Evolutionary conservation across 352 stramenopile genomes (phyloP), one percentile per base, ranked within the genome.

Genomic region (Peronospora destructor): DNA sequence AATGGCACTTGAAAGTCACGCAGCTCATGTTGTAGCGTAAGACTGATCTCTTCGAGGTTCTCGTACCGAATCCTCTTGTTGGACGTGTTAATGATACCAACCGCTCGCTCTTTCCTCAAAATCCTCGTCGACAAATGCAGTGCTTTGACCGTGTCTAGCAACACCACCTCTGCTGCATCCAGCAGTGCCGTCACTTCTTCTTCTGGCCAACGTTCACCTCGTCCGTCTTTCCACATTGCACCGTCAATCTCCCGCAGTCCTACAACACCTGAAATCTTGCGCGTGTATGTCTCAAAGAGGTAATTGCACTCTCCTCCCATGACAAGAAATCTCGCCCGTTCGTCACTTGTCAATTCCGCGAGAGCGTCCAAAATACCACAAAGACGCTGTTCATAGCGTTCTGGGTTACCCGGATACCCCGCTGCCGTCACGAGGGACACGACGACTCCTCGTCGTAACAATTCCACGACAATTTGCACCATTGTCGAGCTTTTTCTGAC

Each of bases 271-370:
- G 64, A 76, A 6, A 43, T 50, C 19, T 53, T 53, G 43, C 78
- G 41, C 21, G 66, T 82, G 56, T 83, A 68, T 21, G 76, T 84
- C 49, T 88, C 81, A 9, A 89, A 66, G 11, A 98, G 69, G 60
- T 98, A 98, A 60, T 98, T 98, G 69, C 91, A 98, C 68, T 98
- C 95, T 19, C 95, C 95, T 40, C 95, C 95, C 85, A 98, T 97
- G 46, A 98, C 86, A 2, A 91, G 48, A 53, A 91, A 91, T 5
- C 77, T 71, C 32, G 77, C 73, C 30, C 78, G 76, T 50, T 87
- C 67, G 25, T 84, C 73, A 5, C 66, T 64, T 0, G 61, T 71
- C n/a, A 85, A 59, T 4, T 49, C 38, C 19, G 66, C 62, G 0
- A 91, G 60, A 6, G 70, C 74, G n/a, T 89, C 77, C 14, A 91